Evolutionary conservation across 495 filamentous ascomycete species (phyloP), one percentile per base, ranked within the genome.

Genomic region (Lentithecium fluviatile): DNA sequence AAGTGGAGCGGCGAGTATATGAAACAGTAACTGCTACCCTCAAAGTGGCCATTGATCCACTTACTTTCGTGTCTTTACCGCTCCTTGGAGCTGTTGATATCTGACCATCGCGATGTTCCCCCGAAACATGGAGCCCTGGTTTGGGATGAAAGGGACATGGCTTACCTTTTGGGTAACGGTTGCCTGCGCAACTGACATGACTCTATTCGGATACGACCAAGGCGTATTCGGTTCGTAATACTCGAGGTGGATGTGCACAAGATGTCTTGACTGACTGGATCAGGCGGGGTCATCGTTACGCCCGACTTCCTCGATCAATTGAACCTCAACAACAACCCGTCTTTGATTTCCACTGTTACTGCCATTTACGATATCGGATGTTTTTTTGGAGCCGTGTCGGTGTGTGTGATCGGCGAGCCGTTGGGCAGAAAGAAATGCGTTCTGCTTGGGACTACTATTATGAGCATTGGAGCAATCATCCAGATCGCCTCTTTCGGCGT

Each of bases 341-440:
- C 73, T 19, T 60, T 77, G 4, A 73, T 83, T 6, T 81, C 79
- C 2, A 87, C 83, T 0, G 77, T 83, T n/a, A 85, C 83, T 8
- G 83, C 84, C 5, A 76, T 87, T 19, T 88, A 87, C 73, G 82
- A 85, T 47, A 72, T 88, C 60, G 84, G 83, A 53, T 85, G 82
- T 67, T 85, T 87, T 62, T 74, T 85, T 15, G 84, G 85, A 8
- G 82, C 83, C 10, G 76, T 87, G 32, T 76, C 75, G 0, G 81
- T 83, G 5, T 80, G 85, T 56, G 80, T 76, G 64, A 71, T 85
- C 48, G 85, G 86, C 21, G 84, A 85, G 54, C 64, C 66, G 8
- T 72, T 86, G 0, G 84, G 84, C 1, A 72, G 84, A 3, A 83
- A 83, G 73, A 84, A 80, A 50, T 71, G 78, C 0, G 79, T 88